Percentiles rank a stretch among this genome's conserved stretches.
These are phyloP conservation scores for Haplographium delicatum DNA, from an alignment of 495 filamentous ascomycete species.

Conservation along the genomic window DNA sequence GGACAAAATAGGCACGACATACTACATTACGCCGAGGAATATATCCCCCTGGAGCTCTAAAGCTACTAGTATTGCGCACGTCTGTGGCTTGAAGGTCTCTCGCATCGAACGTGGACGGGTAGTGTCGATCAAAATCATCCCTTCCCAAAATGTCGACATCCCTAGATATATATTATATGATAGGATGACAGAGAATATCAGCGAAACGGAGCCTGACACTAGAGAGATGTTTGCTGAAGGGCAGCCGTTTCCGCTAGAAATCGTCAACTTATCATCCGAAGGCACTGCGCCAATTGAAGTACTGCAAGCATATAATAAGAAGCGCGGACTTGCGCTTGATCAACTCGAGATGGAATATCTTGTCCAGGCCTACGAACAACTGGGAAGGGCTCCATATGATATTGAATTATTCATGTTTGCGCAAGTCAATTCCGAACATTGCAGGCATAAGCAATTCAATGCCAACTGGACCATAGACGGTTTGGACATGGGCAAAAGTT, in stretches of 20 bases:
- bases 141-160: conserved; percentile 44
- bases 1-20: conserved; percentile 14
- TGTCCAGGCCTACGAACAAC: conserved; percentile 71
- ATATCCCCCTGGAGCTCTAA: conserved; percentile 98
- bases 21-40: conserved; percentile 76
- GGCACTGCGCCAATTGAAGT: conserved; percentile 58
- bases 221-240: conserved; percentile 74
- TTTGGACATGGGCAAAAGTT: conserved; percentile 63
- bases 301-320: conserved; percentile 75
- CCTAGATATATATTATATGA: conserved; percentile 76
- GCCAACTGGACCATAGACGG: conserved; percentile 97
- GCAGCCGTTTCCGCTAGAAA: conserved; percentile 60
- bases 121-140: conserved; percentile 52
- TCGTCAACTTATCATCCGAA: conserved; percentile 62
- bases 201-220: conserved; percentile 58
- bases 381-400: conserved; percentile 65
- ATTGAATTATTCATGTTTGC: conserved; percentile 99
- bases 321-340: conserved; percentile 80
- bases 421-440: conserved; percentile 86
- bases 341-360: conserved; percentile 90
- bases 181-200: conserved; percentile 86
- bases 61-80: conserved; percentile 86
- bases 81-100: conserved; percentile 79
- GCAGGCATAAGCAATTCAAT: conserved; percentile 82
- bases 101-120: conserved; percentile 85